Conservation (phyloP, 345 rosid genomes). For the Odontarrhena argentea region DNA sequence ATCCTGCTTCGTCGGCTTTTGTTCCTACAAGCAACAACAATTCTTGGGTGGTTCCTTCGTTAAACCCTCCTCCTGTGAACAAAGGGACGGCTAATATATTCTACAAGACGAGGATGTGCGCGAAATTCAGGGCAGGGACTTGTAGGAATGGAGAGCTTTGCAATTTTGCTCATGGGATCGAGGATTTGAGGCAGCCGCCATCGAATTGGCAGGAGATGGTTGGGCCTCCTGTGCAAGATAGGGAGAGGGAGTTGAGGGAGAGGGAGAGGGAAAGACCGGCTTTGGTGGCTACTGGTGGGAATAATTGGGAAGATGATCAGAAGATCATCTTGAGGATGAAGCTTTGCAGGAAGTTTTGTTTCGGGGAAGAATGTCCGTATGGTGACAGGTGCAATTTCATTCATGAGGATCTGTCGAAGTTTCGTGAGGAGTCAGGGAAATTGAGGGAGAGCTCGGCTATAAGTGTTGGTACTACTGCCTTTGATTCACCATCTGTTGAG, state of each 20-base stretch:
- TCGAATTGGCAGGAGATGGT: constrained; percentile 95
- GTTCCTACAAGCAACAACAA: constrained; percentile 25
- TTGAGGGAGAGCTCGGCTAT: constrained; percentile 81
- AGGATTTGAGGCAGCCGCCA: constrained; percentile 90
- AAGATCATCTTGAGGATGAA: constrained; percentile 91
- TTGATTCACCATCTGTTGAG: constrained; percentile 45
- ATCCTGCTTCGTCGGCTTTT: constrained; percentile 17
- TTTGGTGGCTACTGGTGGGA: constrained; percentile 39
- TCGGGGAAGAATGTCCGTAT: constrained; percentile 93
- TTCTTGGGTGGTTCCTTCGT: constrained; percentile 34
- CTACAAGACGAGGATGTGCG: constrained; percentile 89
- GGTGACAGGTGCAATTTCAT: constrained; percentile 94
- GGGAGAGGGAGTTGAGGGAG: constrained; percentile 27
- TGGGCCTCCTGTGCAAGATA: constrained; percentile 46
- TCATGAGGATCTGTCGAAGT: constrained; percentile 81
- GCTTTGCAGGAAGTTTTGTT: constrained; percentile 92
- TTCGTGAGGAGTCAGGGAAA: constrained; percentile 70
- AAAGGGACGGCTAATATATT: constrained; percentile 79
- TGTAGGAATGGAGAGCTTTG: constrained; percentile 94
- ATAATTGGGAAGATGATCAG: constrained; percentile 86
- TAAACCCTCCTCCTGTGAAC: constrained; percentile 47
- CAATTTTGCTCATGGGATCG: constrained; percentile 89
- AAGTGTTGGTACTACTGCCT: constrained; percentile 42
- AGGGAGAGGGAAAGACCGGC: constrained; percentile 47
- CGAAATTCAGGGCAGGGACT: constrained; percentile 60